Percentiles rank a stretch among this genome's conserved stretches.
phyloP scores from a whole-genome alignment of 2,329 filamentous ascomycete genomes.

The Diaporthe batatas region DNA sequence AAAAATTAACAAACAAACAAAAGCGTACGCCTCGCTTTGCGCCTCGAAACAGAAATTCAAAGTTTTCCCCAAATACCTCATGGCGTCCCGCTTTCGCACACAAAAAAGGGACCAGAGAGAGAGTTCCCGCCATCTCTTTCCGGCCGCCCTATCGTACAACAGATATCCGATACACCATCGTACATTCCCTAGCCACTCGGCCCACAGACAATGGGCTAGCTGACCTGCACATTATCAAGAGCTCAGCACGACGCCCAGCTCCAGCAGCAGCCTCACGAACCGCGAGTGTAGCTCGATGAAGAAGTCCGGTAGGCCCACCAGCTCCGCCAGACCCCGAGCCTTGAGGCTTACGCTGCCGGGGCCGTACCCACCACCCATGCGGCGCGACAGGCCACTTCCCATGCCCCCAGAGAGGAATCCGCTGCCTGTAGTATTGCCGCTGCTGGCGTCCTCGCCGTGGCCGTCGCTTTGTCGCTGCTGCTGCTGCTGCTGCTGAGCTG shows the following conservation, averaged over 20 bases:
- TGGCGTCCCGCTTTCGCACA: background rate
- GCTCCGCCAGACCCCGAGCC: conserved; percentile 73
- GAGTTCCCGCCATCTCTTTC: background rate
- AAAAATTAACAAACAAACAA: background rate
- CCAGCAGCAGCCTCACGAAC: conserved; percentile 73
- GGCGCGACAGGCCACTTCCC: conserved; percentile 66
- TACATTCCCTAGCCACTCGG: background rate
- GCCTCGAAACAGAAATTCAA: conserved; percentile 3
- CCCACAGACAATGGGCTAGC: too few species aligned
- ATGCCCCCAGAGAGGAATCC: conserved; percentile 69
- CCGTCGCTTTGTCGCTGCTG: conserved; percentile 47
- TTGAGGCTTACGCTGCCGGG: conserved; percentile 63
- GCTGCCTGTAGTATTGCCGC: conserved; percentile 59
- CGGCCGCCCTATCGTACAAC: conserved; percentile 7
- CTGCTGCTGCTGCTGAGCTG: conserved; percentile 48
- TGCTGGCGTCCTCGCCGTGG: conserved; percentile 26
- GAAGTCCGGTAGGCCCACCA: conserved; percentile 76
- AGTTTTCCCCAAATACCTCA: background rate
- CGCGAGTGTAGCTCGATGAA: conserved; percentile 75
- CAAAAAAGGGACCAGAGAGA: background rate
- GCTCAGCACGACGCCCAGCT: conserved; percentile 68
- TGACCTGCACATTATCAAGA: conserved; percentile 51
- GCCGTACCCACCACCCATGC: conserved; percentile 69
- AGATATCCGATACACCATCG: conserved; percentile 5
- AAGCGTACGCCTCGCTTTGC: conserved; percentile 27